Conservation (phyloP, 108 stramenopile species). For the Nitzschia sp. region DNA sequence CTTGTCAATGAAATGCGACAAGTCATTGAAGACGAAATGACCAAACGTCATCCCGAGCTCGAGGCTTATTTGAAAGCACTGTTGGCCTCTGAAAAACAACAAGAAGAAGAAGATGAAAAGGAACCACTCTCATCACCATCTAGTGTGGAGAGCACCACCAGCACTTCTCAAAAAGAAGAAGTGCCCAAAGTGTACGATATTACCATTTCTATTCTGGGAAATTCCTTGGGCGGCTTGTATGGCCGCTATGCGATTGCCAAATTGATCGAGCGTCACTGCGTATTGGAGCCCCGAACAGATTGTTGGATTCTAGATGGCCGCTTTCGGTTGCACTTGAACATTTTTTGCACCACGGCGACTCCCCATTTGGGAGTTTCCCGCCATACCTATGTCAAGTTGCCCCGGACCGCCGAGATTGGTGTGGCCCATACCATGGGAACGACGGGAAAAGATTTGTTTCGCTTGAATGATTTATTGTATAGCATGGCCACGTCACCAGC, state of each 20-base stretch:
- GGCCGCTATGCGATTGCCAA: conserved; percentile 79
- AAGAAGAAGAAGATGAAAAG: not conserved
- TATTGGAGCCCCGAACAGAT: conserved; percentile 13
- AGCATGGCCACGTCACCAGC: conserved; percentile 43
- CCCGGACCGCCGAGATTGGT: conserved; percentile 66
- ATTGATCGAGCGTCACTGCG: conserved; percentile 35
- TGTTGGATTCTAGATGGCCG: conserved; percentile 42
- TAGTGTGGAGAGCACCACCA: not conserved
- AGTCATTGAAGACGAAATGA: conserved; percentile 59
- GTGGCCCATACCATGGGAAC: conserved; percentile 62
- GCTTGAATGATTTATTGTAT: conserved; percentile 44
- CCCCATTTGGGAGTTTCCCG: conserved; percentile 79
- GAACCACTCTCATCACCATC: not conserved
- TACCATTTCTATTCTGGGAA: conserved; percentile 83
- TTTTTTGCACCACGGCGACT: conserved; percentile 87
- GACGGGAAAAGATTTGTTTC: conserved; percentile 68
- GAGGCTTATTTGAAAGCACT: not conserved
- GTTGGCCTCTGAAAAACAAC: not conserved
- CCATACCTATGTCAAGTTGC: conserved; percentile 80
- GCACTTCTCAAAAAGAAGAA: not conserved
- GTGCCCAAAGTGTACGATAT: conserved; percentile 35
- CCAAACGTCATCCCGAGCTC: conserved; percentile 17
- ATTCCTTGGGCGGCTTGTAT: conserved; percentile 86
- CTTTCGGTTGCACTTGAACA: conserved; percentile 57
- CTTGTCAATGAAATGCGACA: conserved; percentile 69